Evolutionary conservation across 2,329 filamentous ascomycete species (phyloP).

Genomic region (Huntiella bhutanensis): DNA sequence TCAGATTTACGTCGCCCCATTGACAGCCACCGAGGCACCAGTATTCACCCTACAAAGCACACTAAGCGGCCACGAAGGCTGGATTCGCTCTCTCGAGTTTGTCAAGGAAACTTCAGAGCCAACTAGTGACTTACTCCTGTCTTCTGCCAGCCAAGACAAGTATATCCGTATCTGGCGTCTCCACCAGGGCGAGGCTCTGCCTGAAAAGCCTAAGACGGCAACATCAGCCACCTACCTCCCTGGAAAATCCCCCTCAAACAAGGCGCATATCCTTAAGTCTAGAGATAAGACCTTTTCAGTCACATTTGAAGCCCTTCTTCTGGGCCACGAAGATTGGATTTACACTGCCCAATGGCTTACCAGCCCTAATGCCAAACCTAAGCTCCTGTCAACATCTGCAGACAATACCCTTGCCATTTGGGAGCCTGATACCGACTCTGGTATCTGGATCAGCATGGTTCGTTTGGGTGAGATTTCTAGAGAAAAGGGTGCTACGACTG

Average conservation of each 20-base stretch:
- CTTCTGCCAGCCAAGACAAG: conserved; percentile 92
- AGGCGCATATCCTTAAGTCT: conserved; percentile 57
- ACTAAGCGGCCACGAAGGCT: conserved; percentile 78
- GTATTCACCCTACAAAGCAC: conserved; percentile 57
- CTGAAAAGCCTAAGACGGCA: conserved; percentile 31
- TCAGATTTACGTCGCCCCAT: conserved; percentile 52
- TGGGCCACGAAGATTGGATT: conserved; percentile 97
- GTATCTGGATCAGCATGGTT: conserved; percentile 76
- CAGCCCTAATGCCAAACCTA: conserved; percentile 30
- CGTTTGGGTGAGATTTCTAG: conserved; percentile 83
- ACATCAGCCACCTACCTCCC: conserved; percentile 40
- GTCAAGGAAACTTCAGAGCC: conserved; percentile 26
- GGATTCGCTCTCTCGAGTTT: conserved; percentile 77
- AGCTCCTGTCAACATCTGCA: conserved; percentile 74
- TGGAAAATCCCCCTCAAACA: conserved; percentile 68
- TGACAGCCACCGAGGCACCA: conserved; percentile 17
- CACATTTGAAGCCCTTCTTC: conserved; percentile 80
- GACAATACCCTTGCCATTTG: conserved; percentile 91
- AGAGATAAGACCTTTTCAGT: conserved; percentile 49
- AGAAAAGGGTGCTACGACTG: conserved; percentile 89
- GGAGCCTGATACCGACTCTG: conserved; percentile 66
- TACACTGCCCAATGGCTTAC: conserved; percentile 64
- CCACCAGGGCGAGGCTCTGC: conserved; percentile 47
- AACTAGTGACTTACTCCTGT: conserved; percentile 55
- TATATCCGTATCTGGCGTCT: conserved; percentile 90